Conservation (phyloP, 2,329 filamentous ascomycete species). For the Decorospora gaudefroyi region DNA sequence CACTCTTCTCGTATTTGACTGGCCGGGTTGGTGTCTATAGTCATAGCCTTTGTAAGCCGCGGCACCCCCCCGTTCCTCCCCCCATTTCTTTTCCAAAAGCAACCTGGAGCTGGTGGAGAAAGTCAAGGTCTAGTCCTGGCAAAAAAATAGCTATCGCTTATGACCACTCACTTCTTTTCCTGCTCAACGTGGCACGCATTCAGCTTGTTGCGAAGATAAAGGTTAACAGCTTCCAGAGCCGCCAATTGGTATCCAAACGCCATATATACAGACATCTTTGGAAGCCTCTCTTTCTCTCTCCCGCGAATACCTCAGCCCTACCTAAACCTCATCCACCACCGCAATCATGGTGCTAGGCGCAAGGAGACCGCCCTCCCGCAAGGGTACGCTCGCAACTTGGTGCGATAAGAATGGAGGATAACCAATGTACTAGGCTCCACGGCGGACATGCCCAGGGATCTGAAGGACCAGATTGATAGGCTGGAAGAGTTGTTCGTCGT, state of each 20-base stretch:
- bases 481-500: slow-evolving; percentile 86
- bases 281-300: not conserved
- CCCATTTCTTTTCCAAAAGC: slow-evolving; percentile 19
- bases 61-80: too few relatives aligned
- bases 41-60: slow-evolving; percentile 24
- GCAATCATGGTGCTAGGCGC: slow-evolving; percentile 68
- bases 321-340: slow-evolving; percentile 12
- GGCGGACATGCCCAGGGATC: slow-evolving; percentile 84
- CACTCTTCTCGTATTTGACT: too few relatives aligned
- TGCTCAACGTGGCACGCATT: slow-evolving; percentile 5
- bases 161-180: slow-evolving; percentile 12
- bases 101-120: slow-evolving; percentile 22
- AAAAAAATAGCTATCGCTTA: slow-evolving; percentile 12
- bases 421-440: slow-evolving; percentile 69
- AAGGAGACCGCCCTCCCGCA: slow-evolving; percentile 68
- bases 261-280: not conserved
- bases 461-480: slow-evolving; percentile 77
- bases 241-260: slow-evolving; percentile 8
- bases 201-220: slow-evolving; percentile 4
- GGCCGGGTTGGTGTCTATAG: too few relatives aligned
- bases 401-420: slow-evolving; percentile 20
- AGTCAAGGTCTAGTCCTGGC: slow-evolving; percentile 10
- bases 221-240: slow-evolving; percentile 11
- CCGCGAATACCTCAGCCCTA: slow-evolving; percentile 3
- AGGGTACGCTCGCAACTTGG: slow-evolving; percentile 62